Conservation (phyloP, 2,329 filamentous ascomycete species). For the Didymella glomerata region DNA sequence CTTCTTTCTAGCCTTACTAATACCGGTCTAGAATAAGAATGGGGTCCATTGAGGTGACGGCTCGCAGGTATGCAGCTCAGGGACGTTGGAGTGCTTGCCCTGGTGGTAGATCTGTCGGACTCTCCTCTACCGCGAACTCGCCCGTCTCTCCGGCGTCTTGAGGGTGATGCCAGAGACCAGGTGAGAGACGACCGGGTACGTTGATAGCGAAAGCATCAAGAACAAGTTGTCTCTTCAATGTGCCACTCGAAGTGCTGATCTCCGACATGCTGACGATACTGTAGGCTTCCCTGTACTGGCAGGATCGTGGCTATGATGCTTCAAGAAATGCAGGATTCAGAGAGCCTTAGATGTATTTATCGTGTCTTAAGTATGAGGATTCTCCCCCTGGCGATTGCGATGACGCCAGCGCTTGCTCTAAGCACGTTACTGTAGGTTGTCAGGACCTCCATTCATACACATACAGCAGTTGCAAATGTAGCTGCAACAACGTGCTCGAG, state of each 20-base stretch:
- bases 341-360: background rate
- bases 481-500: conserved; percentile 1
- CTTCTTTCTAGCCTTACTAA: background rate
- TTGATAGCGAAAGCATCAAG: conserved; percentile 14
- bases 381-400: no score
- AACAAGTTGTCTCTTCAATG: background rate
- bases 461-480: background rate
- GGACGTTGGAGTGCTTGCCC: background rate
- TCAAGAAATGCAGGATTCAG: background rate
- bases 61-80: background rate
- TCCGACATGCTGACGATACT: background rate
- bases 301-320: background rate
- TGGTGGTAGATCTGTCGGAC: background rate
- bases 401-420: background rate
- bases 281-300: no score
- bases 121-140: background rate
- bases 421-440: background rate
- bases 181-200: conserved; percentile 9
- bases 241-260: background rate
- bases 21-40: background rate
- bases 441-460: background rate
- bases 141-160: background rate
- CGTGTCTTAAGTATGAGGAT: background rate
- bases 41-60: background rate
- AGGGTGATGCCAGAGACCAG: conserved; percentile 8